These are phyloP conservation scores for Myochromella boudieri DNA, from an alignment of 768 basidiomycete genomes.

Conservation along the genomic window DNA sequence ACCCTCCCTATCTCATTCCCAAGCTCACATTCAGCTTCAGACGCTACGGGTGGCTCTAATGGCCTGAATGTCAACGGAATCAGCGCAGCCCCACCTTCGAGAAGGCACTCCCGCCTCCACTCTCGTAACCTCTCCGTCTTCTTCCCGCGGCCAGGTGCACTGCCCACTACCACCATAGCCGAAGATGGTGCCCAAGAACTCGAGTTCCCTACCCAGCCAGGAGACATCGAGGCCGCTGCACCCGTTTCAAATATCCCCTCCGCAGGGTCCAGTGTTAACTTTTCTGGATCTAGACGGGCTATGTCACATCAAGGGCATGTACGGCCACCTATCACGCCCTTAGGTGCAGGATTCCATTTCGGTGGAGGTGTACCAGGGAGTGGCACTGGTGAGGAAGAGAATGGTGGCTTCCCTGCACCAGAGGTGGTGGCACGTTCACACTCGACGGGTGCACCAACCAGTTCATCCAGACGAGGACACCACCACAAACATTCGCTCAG, in stretches of 20 bases:
- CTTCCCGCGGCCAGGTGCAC: slow-evolving; percentile 79
- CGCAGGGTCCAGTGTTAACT: slow-evolving; percentile 36
- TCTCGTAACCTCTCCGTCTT: slow-evolving; percentile 90
- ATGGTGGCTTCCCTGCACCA: slow-evolving; percentile 18
- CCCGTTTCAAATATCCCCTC: slow-evolving; percentile 48
- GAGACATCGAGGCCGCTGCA: slow-evolving; percentile 41
- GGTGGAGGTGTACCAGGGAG: slow-evolving; percentile 51
- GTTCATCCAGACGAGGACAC: slow-evolving; percentile 62
- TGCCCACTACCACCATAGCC: slow-evolving; percentile 58
- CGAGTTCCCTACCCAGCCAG: no score
- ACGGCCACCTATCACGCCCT: slow-evolving; percentile 34
- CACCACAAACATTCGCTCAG: slow-evolving; percentile 94
- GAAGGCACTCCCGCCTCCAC: slow-evolving; percentile 73
- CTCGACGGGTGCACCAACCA: slow-evolving; percentile 26
- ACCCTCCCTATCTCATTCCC: slow-evolving; percentile 21
- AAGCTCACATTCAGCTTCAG: no score
- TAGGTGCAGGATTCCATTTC: slow-evolving; percentile 62
- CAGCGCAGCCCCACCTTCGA: background rate
- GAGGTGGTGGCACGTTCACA: background rate
- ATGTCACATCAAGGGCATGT: slow-evolving; percentile 16
- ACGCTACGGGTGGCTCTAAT: no score
- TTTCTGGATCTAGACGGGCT: slow-evolving; percentile 39
- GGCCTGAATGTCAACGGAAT: no score
- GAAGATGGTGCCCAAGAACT: slow-evolving; percentile 66
- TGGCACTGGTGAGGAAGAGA: slow-evolving; percentile 40